phyloP scores from a whole-genome alignment of 305 asterid species.

The Striga hermonthica region DNA sequence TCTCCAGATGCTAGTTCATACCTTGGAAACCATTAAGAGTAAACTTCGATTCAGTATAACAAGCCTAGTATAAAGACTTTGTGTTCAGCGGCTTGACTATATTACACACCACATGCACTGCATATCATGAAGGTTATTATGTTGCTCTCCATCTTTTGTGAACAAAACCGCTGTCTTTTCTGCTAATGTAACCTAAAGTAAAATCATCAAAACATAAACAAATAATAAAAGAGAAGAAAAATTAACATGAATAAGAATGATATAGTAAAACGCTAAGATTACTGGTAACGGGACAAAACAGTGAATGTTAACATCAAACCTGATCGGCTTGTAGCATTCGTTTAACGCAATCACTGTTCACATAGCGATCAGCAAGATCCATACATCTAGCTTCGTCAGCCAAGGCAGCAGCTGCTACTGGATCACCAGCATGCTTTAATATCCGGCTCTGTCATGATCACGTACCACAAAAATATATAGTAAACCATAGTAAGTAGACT shows the following conservation, averaged over 20 bases:
- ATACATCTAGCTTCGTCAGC: constrained; percentile 99
- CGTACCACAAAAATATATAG: constrained; percentile 27
- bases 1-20: constrained; percentile 96
- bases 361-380: constrained; percentile 99
- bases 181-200: constrained; percentile 73
- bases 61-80: constrained; percentile 7
- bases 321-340: constrained; percentile 99
- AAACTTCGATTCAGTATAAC: constrained; percentile 23
- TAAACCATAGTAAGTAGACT: constrained; percentile 11
- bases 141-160: constrained; percentile 99
- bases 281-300: constrained; percentile 1
- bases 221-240: constrained; percentile 25
- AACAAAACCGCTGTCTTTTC: constrained; percentile 91
- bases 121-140: constrained; percentile 94
- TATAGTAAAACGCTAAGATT: background rate
- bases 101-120: constrained; percentile 98
- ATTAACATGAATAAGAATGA: constrained; percentile 9
- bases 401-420: constrained; percentile 85
- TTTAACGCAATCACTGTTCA: constrained; percentile 93
- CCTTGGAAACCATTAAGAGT: constrained; percentile 45
- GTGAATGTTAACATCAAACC: constrained; percentile 43
- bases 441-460: constrained; percentile 72
- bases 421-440: constrained; percentile 94
- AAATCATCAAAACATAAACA: constrained; percentile 26
- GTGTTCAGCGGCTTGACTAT: constrained; percentile 13